These are phyloP conservation scores for Aspergillus fructus DNA, from an alignment of 2,329 filamentous ascomycete genomes.

Conservation along the genomic window DNA sequence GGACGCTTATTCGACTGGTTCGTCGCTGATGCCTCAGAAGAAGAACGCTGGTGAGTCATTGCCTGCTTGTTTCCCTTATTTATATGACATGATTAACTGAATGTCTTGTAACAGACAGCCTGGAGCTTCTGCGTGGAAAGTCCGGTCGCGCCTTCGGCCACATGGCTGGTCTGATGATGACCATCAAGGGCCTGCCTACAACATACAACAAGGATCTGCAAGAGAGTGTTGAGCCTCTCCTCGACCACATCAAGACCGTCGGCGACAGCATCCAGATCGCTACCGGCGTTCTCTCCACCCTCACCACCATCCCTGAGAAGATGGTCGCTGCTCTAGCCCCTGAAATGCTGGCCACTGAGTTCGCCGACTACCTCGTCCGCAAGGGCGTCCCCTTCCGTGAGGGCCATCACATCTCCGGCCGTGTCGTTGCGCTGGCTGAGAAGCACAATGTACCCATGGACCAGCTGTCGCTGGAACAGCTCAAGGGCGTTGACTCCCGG, in stretches of 20 bases:
- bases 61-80: background rate
- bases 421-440: constrained; percentile 71
- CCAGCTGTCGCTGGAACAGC: constrained; percentile 63
- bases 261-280: constrained; percentile 80
- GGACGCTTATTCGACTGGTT: constrained; percentile 77
- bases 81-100: background rate
- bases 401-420: constrained; percentile 75
- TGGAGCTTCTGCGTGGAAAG: constrained; percentile 77
- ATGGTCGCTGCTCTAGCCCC: constrained; percentile 78
- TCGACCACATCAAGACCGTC: constrained; percentile 80
- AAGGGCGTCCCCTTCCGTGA: constrained; percentile 71
- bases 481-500: constrained; percentile 66
- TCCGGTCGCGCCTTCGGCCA: constrained; percentile 74
- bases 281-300: constrained; percentile 73
- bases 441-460: constrained; percentile 67
- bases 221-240: constrained; percentile 80
- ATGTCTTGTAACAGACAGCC: constrained; percentile 52
- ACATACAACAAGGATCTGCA: constrained; percentile 94
- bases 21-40: constrained; percentile 78
- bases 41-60: constrained; percentile 58
- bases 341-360: constrained; percentile 72
- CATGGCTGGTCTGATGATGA: constrained; percentile 77
- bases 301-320: constrained; percentile 67
- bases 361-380: constrained; percentile 50
- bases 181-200: constrained; percentile 70